phyloP scores from a whole-genome alignment of 2,329 filamentous ascomycete species.

The Dactylellina sp. region DNA sequence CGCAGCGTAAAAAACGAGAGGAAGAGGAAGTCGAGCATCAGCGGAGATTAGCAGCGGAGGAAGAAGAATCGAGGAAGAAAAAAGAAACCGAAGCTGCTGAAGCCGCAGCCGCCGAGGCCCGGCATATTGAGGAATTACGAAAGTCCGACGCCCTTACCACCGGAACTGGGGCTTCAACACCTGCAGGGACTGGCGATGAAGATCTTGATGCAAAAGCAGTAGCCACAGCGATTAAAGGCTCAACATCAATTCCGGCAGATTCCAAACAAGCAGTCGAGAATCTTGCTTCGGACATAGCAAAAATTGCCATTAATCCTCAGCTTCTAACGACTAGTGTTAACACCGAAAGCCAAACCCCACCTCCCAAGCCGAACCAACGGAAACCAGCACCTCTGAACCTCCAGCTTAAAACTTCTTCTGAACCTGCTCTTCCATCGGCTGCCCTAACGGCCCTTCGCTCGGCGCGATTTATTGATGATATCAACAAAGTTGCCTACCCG shows the following conservation, averaged over 20 bases:
- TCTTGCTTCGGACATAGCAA: slow-evolving; percentile 67
- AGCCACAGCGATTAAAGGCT: slow-evolving; percentile 61
- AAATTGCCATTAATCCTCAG: slow-evolving; percentile 67
- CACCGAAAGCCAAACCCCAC: slow-evolving; percentile 65
- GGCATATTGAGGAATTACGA: slow-evolving; percentile 18
- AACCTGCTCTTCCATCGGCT: slow-evolving; percentile 91
- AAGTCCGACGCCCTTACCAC: slow-evolving; percentile 14
- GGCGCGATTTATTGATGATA: slow-evolving; percentile 84
- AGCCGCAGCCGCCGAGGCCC: slow-evolving; percentile 46
- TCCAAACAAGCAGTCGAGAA: slow-evolving; percentile 58
- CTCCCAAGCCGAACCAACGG: slow-evolving; percentile 71
- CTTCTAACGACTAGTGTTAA: slow-evolving; percentile 64
- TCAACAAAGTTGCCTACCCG: slow-evolving; percentile 84
- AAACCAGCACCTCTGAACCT: slow-evolving; percentile 93
- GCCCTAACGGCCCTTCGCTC: slow-evolving; percentile 93
- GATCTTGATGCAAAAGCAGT: slow-evolving; percentile 36
- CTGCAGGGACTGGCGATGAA: slow-evolving; percentile 30
- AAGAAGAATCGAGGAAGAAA: slow-evolving; percentile 57
- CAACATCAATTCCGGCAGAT: slow-evolving; percentile 18
- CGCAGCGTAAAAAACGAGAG: slow-evolving; percentile 60
- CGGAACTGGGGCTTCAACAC: slow-evolving; percentile 19
- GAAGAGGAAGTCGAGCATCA: slow-evolving; percentile 61
- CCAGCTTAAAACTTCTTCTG: slow-evolving; percentile 80
- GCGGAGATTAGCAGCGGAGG: slow-evolving; percentile 58
- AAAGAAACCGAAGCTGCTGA: slow-evolving; percentile 57